Percentiles rank a stretch among this genome's conserved stretches.
Evolutionary conservation across 2,329 filamentous ascomycete species (phyloP).

Genomic region (Chrysosporium queenslandicum): DNA sequence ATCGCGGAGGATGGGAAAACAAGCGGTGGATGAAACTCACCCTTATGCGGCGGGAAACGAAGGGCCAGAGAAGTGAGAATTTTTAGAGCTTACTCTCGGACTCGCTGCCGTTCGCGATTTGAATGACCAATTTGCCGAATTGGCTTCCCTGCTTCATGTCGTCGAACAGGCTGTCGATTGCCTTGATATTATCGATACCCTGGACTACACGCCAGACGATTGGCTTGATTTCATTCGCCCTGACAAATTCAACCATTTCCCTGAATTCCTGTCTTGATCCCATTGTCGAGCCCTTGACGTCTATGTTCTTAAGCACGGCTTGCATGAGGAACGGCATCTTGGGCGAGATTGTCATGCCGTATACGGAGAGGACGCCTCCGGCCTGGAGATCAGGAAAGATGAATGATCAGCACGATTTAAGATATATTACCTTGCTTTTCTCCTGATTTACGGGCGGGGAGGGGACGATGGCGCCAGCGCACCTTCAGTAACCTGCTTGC

Average conservation of each 20-base stretch:
- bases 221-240: constrained; percentile 60
- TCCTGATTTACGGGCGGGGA: too few relatives aligned
- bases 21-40: background rate
- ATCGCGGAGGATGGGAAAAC: background rate
- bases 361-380: constrained; percentile 74
- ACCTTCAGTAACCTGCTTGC: constrained; percentile 59
- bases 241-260: constrained; percentile 83
- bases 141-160: constrained; percentile 79
- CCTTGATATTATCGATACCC: constrained; percentile 64
- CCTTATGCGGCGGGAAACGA: background rate
- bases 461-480: too few relatives aligned
- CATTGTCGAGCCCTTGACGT: constrained; percentile 81
- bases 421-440: too few relatives aligned
- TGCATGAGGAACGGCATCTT: constrained; percentile 80
- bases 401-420: background rate
- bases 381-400: constrained; percentile 32
- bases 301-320: constrained; percentile 77
- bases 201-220: constrained; percentile 65
- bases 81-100: constrained; percentile 17
- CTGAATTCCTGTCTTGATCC: constrained; percentile 78
- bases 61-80: background rate
- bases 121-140: constrained; percentile 83
- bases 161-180: constrained; percentile 71
- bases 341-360: constrained; percentile 82
- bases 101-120: constrained; percentile 12